Conservation (phyloP, 352 stramenopile species). For the Globisporangium orthogonon region DNA sequence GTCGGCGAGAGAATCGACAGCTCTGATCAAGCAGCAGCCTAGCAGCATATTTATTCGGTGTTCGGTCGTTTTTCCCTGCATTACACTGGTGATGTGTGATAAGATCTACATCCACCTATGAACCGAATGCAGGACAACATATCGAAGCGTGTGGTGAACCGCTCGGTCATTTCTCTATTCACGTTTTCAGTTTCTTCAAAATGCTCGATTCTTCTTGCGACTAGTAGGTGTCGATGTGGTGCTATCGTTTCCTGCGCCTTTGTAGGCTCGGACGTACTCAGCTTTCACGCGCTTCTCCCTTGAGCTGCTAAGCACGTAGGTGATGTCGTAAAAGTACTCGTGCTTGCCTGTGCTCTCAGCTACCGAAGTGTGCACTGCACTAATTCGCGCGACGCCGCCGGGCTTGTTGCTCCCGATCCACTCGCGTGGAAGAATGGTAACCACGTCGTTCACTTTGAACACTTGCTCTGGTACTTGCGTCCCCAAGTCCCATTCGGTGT, state of each 20-base stretch:
- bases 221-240: not conserved
- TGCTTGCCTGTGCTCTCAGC: conserved; percentile 10
- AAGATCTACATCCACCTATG: too few species aligned
- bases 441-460: conserved; percentile 47
- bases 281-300: conserved; percentile 61
- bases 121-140: too few species aligned
- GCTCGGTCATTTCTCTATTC: conserved; percentile 1
- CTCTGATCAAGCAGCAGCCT: not conserved
- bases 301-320: conserved; percentile 43
- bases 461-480: conserved; percentile 15
- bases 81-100: too few species aligned
- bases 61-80: too few species aligned
- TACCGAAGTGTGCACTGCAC: conserved; percentile 28
- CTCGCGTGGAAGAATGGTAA: conserved; percentile 46
- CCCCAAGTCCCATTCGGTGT: conserved; percentile 26
- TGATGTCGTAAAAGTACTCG: conserved; percentile 51
- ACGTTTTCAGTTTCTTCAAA: not conserved
- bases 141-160: not conserved
- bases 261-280: conserved; percentile 42
- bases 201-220: conserved; percentile 7
- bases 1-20: conserved; percentile 18
- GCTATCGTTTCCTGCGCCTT: conserved; percentile 1
- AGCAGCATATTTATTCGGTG: conserved; percentile 2
- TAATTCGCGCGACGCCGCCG: conserved; percentile 54
- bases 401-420: conserved; percentile 65